Conservation (phyloP, 2,329 filamentous ascomycete species). For the Lasiodiplodia theobromae region DNA sequence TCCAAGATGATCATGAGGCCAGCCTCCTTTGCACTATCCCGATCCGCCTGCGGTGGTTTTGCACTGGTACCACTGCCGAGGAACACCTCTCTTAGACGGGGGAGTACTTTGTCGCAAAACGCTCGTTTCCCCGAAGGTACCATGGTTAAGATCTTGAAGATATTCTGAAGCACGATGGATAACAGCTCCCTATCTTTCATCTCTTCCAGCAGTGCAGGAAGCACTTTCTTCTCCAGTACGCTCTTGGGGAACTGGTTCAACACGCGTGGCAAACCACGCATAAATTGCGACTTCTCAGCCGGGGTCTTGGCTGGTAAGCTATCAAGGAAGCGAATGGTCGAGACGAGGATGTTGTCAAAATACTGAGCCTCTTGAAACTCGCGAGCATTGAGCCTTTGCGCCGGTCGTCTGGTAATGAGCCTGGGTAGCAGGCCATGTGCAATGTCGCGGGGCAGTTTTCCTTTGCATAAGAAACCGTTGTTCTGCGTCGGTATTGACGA, state of each 20-base stretch:
- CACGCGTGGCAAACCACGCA: constrained; percentile 86
- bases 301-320: constrained; percentile 89
- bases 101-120: constrained; percentile 87
- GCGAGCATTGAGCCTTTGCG: constrained; percentile 82
- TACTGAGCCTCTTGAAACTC: constrained; percentile 96
- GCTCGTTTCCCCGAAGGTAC: constrained; percentile 78
- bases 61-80: constrained; percentile 60
- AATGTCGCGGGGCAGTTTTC: constrained; percentile 81
- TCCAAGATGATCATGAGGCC: constrained; percentile 91
- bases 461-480: constrained; percentile 86
- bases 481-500: constrained; percentile 77
- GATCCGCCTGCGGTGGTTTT: constrained; percentile 64
- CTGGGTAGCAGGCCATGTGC: constrained; percentile 77
- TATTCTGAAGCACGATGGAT: constrained; percentile 84
- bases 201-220: constrained; percentile 89
- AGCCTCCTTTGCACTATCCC: constrained; percentile 83
- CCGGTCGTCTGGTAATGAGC: constrained; percentile 85
- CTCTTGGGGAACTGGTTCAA: constrained; percentile 91
- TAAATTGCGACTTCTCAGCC: constrained; percentile 88
- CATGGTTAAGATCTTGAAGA: constrained; percentile 86
- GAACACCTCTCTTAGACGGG: constrained; percentile 83
- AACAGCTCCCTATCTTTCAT: constrained; percentile 90
- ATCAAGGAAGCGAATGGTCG: constrained; percentile 94
- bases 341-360: constrained; percentile 96
- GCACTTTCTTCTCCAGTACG: constrained; percentile 91